Conservation (phyloP, 2,329 filamentous ascomycete genomes). For the Zopfia rhizophila region DNA sequence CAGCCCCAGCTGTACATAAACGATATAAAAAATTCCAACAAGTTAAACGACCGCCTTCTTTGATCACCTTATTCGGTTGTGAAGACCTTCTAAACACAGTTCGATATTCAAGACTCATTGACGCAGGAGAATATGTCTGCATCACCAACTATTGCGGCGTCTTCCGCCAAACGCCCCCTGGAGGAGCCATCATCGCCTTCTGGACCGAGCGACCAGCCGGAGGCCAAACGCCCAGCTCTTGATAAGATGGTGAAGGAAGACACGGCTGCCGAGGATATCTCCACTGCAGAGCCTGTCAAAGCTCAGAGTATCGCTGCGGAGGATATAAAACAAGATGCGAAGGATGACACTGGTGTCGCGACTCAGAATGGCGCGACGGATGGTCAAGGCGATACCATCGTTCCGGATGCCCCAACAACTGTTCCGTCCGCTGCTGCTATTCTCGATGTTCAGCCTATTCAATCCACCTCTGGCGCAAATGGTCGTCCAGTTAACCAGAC, state of each 20-base stretch:
- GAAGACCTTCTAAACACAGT: conserved; percentile 41
- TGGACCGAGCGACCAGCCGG: conserved; percentile 89
- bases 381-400: conserved; percentile 72
- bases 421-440: conserved; percentile 42
- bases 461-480: conserved; percentile 65
- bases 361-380: conserved; percentile 63
- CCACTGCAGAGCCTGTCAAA: conserved; percentile 47
- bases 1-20: conserved; percentile 78
- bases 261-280: conserved; percentile 60
- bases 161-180: conserved; percentile 89
- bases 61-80: conserved; percentile 39
- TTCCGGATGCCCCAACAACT: conserved; percentile 69
- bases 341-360: conserved; percentile 40
- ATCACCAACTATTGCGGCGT: conserved; percentile 60
- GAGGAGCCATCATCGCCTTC: conserved; percentile 97
- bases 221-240: conserved; percentile 94
- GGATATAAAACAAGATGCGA: conserved; percentile 42
- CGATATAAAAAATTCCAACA: conserved; percentile 58
- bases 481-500: conserved; percentile 60
- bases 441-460: conserved; percentile 67
- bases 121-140: conserved; percentile 55
- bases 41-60: conserved; percentile 49
- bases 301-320: conserved; percentile 45
- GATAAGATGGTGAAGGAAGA: conserved; percentile 86
- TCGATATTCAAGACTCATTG: conserved; percentile 36